Conservation (phyloP, 2,329 filamentous ascomycete genomes). For the Dothistroma septosporum region DNA sequence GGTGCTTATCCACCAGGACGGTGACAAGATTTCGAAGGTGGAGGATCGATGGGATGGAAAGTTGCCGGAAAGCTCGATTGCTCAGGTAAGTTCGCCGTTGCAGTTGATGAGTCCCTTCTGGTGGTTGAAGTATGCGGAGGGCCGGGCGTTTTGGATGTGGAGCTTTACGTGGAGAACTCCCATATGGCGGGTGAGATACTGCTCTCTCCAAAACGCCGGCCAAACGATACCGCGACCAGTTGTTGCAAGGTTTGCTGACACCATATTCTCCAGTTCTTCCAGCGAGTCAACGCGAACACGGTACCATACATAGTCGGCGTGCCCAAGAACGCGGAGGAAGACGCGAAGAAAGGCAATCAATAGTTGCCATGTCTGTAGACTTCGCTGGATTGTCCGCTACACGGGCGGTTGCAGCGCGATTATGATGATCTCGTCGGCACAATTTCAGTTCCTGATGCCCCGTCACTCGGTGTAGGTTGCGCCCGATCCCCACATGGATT, state of each 20-base stretch:
- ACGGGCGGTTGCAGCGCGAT: no score
- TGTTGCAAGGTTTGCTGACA: constrained; percentile 29
- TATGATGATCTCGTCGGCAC: not conserved
- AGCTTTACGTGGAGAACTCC: constrained; percentile 40
- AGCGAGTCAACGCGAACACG: constrained; percentile 49
- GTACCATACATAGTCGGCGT: constrained; percentile 51
- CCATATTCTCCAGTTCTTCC: constrained; percentile 43
- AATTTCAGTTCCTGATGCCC: not conserved
- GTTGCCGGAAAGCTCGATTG: constrained; percentile 48
- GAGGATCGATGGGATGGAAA: constrained; percentile 55
- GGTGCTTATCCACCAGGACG: constrained; percentile 46
- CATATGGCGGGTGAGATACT: constrained; percentile 39
- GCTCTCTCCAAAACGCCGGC: not conserved
- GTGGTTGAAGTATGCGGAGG: constrained; percentile 39
- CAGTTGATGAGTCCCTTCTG: constrained; percentile 36
- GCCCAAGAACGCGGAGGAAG: constrained; percentile 52
- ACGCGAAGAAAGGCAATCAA: constrained; percentile 47
- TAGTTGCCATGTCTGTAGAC: not conserved
- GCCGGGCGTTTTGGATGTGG: constrained; percentile 38
- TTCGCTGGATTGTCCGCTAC: not conserved
- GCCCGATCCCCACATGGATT: not conserved
- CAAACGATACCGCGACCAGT: not conserved
- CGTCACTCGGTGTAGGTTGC: not conserved
- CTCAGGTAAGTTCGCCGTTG: constrained; percentile 45
- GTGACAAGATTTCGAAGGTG: constrained; percentile 49